phyloP scores from a whole-genome alignment of 345 rosid genomes.

The Eucalyptus pumila region DNA sequence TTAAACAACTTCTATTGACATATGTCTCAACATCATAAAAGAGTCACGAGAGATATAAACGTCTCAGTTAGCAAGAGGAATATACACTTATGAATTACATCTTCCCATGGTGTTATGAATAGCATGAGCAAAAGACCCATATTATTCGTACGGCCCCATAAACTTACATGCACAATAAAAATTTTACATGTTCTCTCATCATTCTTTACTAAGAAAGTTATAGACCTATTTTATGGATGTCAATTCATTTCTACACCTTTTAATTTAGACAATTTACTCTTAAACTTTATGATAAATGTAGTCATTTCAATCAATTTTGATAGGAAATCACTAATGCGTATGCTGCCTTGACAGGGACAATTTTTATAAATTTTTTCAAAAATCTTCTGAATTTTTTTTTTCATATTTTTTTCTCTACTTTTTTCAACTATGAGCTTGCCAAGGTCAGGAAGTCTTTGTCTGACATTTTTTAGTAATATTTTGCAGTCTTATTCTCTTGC shows the following conservation, averaged over 20 bases:
- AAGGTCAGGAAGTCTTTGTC: not conserved
- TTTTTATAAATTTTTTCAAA: too few species aligned
- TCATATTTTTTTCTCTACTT: not conserved
- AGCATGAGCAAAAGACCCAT: not conserved
- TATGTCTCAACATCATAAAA: not conserved
- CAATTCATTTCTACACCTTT: too few species aligned
- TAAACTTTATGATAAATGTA: too few species aligned
- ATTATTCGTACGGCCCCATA: not conserved
- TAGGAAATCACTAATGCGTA: too few species aligned
- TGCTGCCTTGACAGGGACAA: fast-evolving
- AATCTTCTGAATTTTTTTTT: not conserved
- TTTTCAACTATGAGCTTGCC: not conserved
- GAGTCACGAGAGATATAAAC: too few species aligned
- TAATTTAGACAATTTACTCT: too few species aligned
- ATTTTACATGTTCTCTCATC: fast-evolving
- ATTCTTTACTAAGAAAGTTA: too few species aligned
- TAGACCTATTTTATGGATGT: too few species aligned
- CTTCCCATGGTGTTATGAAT: too few species aligned
- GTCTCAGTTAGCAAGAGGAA: fast-evolving
- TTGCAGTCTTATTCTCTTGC: not conserved
- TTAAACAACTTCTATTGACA: not conserved
- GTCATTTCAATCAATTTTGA: too few species aligned
- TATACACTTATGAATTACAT: too few species aligned
- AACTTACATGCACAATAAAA: not conserved
- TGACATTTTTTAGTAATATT: not conserved